Evolutionary conservation across 1,139 yeast genomes (phyloP), one percentile per base, ranked within the genome.

Genomic region (Taphrina confusa): DNA sequence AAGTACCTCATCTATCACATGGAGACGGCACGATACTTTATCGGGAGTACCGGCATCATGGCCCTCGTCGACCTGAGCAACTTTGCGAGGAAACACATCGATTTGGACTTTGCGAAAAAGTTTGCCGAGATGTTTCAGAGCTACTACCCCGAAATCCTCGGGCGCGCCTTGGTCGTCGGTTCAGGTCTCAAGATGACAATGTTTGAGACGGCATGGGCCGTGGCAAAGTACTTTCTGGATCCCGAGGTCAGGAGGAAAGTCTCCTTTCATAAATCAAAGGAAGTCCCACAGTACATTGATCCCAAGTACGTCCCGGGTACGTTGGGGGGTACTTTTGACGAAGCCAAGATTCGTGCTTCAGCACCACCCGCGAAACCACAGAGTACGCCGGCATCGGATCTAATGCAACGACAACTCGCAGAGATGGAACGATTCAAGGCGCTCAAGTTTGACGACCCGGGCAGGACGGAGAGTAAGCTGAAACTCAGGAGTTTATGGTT

Each of bases 21-120:
- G 67, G 96, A 88, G 72, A 79, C 80, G 67, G 78, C 84, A 4
- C 78, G 92, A 63, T 71, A 87, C 64, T 75, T 81, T 62, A 73
- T 86, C 64, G 77, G 77, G 51, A 83, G 82, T 61, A 86, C 85
- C 1, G 75, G 78, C 22, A 90, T 84, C 66, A 80, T 87, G 11
- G 87, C 88, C 36, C 72, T 88, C 31, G 88, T 87, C 69, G 95
- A 88, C 70, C 72, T 88, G 69, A 74, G 84, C 5, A 90, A 82
- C 11, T 87, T 88, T 68, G 77, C 88, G 20, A 23, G 60, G 11
- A 49, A 56, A 20, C 58, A 60, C 28, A 60, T 60, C 28, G 62
- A 60, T 23, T 25, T 60, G 28, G 62, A 60, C 4, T 55, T 60
- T 40, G 40, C 60, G 34, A 46, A 49, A 16, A 45, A 47, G 25